Percentiles rank a stretch among this genome's conserved stretches.
These are phyloP conservation scores for Coleophoma cylindrospora DNA, from an alignment of 2,329 filamentous ascomycete genomes.

Conservation along the genomic window DNA sequence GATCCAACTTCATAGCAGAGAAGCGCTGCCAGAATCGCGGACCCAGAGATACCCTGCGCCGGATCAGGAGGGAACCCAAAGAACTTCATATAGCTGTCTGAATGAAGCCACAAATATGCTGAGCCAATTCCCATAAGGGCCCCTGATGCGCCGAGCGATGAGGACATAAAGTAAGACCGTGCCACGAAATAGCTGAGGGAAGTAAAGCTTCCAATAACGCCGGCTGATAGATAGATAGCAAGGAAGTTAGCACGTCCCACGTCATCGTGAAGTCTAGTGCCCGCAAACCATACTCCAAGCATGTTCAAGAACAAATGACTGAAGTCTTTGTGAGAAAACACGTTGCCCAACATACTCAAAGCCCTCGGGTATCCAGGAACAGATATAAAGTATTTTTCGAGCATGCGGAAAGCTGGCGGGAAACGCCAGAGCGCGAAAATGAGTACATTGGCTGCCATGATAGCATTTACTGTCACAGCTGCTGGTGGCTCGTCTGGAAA, in stretches of 20 bases:
- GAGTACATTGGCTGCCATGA: slow-evolving; percentile 55
- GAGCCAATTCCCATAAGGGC: slow-evolving; percentile 55
- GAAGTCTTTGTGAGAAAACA: slow-evolving; percentile 64
- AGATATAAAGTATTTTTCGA: slow-evolving; percentile 66
- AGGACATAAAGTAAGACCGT: slow-evolving; percentile 30
- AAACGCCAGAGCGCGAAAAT: slow-evolving; percentile 56
- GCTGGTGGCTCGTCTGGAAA: slow-evolving; percentile 58
- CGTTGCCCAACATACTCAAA: slow-evolving; percentile 54
- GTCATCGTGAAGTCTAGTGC: slow-evolving; percentile 63
- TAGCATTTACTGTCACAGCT: slow-evolving; percentile 55
- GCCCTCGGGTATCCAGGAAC: slow-evolving; percentile 61
- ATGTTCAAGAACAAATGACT: slow-evolving; percentile 62
- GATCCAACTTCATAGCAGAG: slow-evolving; percentile 45
- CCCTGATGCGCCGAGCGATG: slow-evolving; percentile 63
- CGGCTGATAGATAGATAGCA: slow-evolving; percentile 58
- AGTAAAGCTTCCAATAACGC: slow-evolving; percentile 52
- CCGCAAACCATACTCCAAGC: slow-evolving; percentile 60
- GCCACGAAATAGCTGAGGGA: slow-evolving; percentile 43
- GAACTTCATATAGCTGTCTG: slow-evolving; percentile 50
- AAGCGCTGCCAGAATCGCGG: slow-evolving; percentile 47
- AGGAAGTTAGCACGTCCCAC: slow-evolving; percentile 65
- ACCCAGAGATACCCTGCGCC: slow-evolving; percentile 45
- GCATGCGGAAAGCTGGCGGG: slow-evolving; percentile 57
- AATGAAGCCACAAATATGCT: slow-evolving; percentile 57
- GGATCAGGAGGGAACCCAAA: slow-evolving; percentile 51